Base-by-base conservation (phyloP, 2,329 filamentous ascomycete species). In the Aspergillus fumigatiaffinis region DNA sequence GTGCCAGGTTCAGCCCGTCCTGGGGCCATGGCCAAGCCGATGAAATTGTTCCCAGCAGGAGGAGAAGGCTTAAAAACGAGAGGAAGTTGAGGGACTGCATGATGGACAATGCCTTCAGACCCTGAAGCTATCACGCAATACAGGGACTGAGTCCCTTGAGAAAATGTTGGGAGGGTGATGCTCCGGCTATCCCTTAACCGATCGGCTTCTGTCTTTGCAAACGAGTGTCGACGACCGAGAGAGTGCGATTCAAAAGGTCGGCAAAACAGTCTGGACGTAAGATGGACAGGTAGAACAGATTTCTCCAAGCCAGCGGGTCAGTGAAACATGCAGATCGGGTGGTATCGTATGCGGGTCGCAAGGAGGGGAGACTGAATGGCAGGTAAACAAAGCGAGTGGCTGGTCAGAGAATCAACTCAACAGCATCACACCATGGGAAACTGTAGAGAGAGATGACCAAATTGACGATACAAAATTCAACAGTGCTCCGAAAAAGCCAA, bases 31-130 rank as follows among this genome's bases (percentile, higher is more conserved):
- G 61, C 66, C 68, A 72, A 42, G 72, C 71, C 23, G 66, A 66
- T 46, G 68, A 66, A 17, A 71, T 54, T 10, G 68, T 66, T 8
- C 68, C 67, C 50, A 76, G 57, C 53, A 75, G 51, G 29, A 73
- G 56, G 28, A 76, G 56, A 41, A 70, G 66, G 57, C 69, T 71
- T 41, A 77, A 55, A 48, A 76, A 29, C 28, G 64, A 67, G 52
- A 73, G 56, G 38, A 73, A 57, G 21, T 53, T 60, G 41, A 68
- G 56, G 46, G 64, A 67, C 57, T 71, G 72, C 74, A 76, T 76
- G 51, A 55, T 68, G 66, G 50, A 49, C 54, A 28, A 47, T 14
- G 44, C 23, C 21, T 47, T 47, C 12, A 14, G 46, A 41, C 10
- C 3, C 8, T 47, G 44, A 25, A 10, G 20, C 12, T 47, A 23